These are phyloP conservation scores for Suhomyces faveliae DNA, from an alignment of 805 yeast genomes.

Conservation along the genomic window DNA sequence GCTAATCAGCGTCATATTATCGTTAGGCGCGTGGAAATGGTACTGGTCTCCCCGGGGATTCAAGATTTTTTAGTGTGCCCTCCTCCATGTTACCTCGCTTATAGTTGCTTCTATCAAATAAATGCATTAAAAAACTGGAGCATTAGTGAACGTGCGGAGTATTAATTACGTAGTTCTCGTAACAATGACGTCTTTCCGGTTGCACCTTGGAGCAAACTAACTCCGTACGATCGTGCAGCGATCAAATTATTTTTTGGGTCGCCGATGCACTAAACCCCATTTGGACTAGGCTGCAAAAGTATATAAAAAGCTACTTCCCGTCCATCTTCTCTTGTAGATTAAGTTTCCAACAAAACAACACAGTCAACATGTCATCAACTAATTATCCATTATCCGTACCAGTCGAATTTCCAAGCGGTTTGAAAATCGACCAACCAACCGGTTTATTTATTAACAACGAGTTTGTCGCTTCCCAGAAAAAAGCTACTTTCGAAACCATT, in stretches of 20 bases:
- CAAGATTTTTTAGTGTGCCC: slow-evolving; percentile 16
- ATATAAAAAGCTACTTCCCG: background rate
- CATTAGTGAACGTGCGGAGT: background rate
- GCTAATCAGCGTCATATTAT: slow-evolving; percentile 22
- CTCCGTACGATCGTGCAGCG: background rate
- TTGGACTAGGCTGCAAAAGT: background rate
- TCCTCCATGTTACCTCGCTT: background rate
- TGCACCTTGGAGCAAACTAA: background rate
- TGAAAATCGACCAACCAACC: slow-evolving; percentile 71
- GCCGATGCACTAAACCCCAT: background rate
- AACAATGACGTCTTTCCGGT: too few species aligned
- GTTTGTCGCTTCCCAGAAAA: slow-evolving; percentile 58
- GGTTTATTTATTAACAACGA: slow-evolving; percentile 88
- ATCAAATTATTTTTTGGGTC: background rate
- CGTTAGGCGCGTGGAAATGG: slow-evolving; percentile 27
- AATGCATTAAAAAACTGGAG: background rate
- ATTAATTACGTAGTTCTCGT: too few species aligned
- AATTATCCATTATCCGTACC: slow-evolving; percentile 39
- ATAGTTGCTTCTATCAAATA: background rate
- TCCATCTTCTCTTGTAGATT: background rate
- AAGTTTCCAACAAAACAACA: background rate
- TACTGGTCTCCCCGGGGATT: slow-evolving; percentile 33
- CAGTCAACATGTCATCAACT: background rate
- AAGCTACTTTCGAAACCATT: slow-evolving; percentile 55
- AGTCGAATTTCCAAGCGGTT: slow-evolving; percentile 69